Evolutionary conservation across 805 yeast species (phyloP), one percentile per base, ranked within the genome.

Genomic region (Pichia ethanolica): DNA sequence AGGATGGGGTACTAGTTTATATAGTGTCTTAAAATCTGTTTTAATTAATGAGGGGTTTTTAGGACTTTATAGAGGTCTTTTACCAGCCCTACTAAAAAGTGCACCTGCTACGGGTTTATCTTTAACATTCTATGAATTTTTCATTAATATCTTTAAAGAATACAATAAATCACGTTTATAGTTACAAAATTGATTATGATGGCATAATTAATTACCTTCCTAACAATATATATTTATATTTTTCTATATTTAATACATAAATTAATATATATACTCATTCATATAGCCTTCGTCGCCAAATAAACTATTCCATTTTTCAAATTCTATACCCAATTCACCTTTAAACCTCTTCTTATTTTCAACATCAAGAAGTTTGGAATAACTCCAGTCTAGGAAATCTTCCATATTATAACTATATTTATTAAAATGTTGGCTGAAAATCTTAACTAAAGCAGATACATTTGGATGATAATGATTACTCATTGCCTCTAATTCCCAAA

Each of bases 321-420:
- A 86, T 62, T 90, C 97, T 43, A 89, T 67, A 0, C 93, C 86
- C 5, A 93, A 85, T 57, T 83, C 81, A 5, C 82, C 78, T 57
- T 83, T 83, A 62, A 87, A 72, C 55, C 64, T 79, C 69, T 88
- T 82, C 30, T 72, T 72, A 44, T 72, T 66, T 63, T 86, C 95
- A 60, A 81, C 78, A 30, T 77, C 81, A 51, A 84, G 58, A 47
- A 86, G 64, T 58, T 85, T 71, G 35, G 75, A 71, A 63, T 90
- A 93, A 50, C 83, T 81, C 88, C 96, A 91, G 65, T 90, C 96
- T 59, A 93, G 68, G 71, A 93, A 93, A 63, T 93, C 98, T 64
- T 93, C 99, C 74, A 93, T 73, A 64, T 86, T 86, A 65, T 93
- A 93, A 58, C 79, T 78, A 49, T 85, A 82, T 64, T 93, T 93